These are phyloP conservation scores for Urostyla sp. DNA, from an alignment of 73 alveolate genomes.

Conservation along the genomic window DNA sequence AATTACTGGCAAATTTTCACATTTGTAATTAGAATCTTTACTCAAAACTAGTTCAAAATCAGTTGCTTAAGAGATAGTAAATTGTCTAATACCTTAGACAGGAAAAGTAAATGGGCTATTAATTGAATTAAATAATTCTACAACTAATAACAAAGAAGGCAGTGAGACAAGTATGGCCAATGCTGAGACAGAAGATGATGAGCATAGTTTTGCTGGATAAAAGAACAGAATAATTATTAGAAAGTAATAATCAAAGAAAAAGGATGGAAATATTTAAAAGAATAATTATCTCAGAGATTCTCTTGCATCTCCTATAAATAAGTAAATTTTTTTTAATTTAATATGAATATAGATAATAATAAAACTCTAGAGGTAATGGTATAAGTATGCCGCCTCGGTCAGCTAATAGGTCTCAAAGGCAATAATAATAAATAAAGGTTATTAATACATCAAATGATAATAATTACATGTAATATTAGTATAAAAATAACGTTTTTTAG, in stretches of 20 bases:
- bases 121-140: conserved; percentile 18
- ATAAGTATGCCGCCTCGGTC: conserved; percentile 28
- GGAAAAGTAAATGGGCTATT: neutral
- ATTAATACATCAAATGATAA: neutral
- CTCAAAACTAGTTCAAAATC: conserved; percentile 42
- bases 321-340: neutral
- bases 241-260: conserved; percentile 4
- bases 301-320: neutral
- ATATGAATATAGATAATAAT: too few species aligned
- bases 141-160: neutral
- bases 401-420: neutral
- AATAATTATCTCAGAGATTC: conserved; percentile 31
- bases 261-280: neutral
- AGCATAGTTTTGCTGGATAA: neutral
- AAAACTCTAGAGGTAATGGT: too few species aligned
- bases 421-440: too few species aligned
- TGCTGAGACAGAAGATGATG: conserved; percentile 54
- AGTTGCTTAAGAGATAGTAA: conserved; percentile 49
- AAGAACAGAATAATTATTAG: neutral
- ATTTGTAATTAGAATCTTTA: conserved; percentile 12
- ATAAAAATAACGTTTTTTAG: neutral
- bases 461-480: neutral
- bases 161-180: conserved; percentile 45
- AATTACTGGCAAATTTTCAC: conserved; percentile 14
- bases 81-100: conserved; percentile 12